Evolutionary conservation across 2,329 filamentous ascomycete species (phyloP), one percentile per base, ranked within the genome.

Genomic region (Pestalotiopsis sp.): DNA sequence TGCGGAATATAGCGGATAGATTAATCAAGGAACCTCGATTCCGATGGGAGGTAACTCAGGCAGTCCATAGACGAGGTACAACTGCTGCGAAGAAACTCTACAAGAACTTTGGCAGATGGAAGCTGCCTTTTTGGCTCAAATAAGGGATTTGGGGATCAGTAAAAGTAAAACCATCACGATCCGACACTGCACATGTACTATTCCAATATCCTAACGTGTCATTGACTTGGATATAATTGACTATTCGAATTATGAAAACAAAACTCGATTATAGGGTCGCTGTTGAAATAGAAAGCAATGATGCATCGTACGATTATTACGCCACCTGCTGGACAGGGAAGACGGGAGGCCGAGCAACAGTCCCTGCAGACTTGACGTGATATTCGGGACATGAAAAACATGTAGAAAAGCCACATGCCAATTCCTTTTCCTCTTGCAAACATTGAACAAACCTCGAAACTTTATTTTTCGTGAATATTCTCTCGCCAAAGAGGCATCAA

Each of bases 281-380:
- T 52, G 17, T 20, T 52, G 4, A 6, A n/a, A 52, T 20, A 52
- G n/a, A 13, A 23, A 23, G 41, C 41, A 45, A 45, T 45, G 41
- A 17, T 20, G 17, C n/a, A 57, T 66, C 65, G 56, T 67, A 67
- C 56, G 65, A 67, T 67, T 13, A 20, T 60, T 67, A 56, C 65
- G 56, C 65, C 63, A 66, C 52, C 23, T 25, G 17, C 17, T 23
- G 45, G 45, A 20, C 45, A 52, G 45, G 45, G 45, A 52, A 52
- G 45, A 20, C 17, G 6, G 45, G 45, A 52, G 45, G 20, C 14
- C 20, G 17, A 38, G 25, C 25, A 60, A 27, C 14, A 27, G 57
- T 36, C 57, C 57, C 25, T 60, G 25, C 25, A 23, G 57, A 60
- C 57, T 27, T 60, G 12, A 14, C 7, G n/a, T 17, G 14, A 31